Evolutionary conservation across 202 grass and related monocot species (phyloP).

Genomic region (Setaria italica): DNA sequence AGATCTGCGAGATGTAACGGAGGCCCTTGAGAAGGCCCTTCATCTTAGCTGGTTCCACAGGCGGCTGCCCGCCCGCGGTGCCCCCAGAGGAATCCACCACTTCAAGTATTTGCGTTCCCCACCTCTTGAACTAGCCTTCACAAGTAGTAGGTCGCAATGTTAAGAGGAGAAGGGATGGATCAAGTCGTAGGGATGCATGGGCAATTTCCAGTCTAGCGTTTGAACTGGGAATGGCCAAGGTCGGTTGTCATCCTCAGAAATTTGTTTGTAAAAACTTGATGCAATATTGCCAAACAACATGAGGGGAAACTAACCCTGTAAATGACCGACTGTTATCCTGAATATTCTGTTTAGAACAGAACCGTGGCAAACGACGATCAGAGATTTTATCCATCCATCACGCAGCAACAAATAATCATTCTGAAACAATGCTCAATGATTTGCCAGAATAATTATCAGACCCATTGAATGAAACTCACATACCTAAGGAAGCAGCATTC

Average conservation of each 20-base stretch:
- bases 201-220: neutral
- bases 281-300: constrained; percentile 1
- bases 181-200: constrained; percentile 2
- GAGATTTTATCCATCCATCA: neutral
- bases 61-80: constrained; percentile 60
- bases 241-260: neutral
- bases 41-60: constrained; percentile 81
- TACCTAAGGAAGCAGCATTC: constrained; percentile 51
- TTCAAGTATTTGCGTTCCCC: constrained; percentile 31
- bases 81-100: constrained; percentile 57
- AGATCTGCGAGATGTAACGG: constrained; percentile 96
- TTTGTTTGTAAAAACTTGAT: constrained; percentile 7
- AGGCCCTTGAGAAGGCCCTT: constrained; percentile 97
- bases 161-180: neutral
- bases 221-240: neutral
- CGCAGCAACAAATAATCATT: neutral
- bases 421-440: neutral
- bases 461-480: constrained; percentile 20
- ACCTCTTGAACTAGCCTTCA: constrained; percentile 42
- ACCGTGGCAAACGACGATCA: neutral
- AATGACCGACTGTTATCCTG: neutral
- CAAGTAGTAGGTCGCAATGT: neutral
- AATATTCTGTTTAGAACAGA: neutral
- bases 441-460: neutral
- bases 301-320: neutral